These are phyloP conservation scores for Schizochytrium sp. DNA, from an alignment of 108 stramenopile genomes.

Conservation along the genomic window DNA sequence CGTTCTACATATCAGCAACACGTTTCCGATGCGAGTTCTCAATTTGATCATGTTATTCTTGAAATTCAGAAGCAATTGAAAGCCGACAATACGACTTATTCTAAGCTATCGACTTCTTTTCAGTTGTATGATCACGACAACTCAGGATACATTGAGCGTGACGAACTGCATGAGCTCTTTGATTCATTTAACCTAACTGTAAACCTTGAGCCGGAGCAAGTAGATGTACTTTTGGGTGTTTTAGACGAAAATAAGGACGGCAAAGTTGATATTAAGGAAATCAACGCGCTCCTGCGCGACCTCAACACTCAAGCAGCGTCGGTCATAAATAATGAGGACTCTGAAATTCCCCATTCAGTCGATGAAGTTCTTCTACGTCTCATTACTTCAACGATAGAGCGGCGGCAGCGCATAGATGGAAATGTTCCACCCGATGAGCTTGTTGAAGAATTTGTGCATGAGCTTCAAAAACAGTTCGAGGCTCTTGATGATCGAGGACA, in stretches of 20 bases:
- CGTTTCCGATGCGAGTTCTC: too few relatives aligned
- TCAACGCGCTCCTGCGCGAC: background rate
- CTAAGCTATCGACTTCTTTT: too few relatives aligned
- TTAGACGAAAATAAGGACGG: background rate
- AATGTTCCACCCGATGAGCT: background rate
- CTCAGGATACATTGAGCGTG: background rate
- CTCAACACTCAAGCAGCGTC: background rate
- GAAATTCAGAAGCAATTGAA: too few relatives aligned
- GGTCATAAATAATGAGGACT: background rate
- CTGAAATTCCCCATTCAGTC: background rate
- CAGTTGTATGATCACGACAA: too few relatives aligned
- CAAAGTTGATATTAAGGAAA: background rate
- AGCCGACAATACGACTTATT: too few relatives aligned
- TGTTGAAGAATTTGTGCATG: conserved; percentile 36
- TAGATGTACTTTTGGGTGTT: conserved; percentile 8
- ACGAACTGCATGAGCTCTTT: conserved; percentile 14
- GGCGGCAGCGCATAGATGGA: background rate
- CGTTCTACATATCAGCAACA: too few relatives aligned
- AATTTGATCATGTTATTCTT: too few relatives aligned
- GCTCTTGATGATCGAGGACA: background rate
- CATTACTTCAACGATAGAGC: background rate
- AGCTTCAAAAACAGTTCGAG: background rate
- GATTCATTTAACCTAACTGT: background rate
- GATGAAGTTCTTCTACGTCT: background rate
- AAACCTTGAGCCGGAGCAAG: background rate